Conservation (phyloP, 1,284 basidiomycete species). For the Microbotryum scabiosae region DNA sequence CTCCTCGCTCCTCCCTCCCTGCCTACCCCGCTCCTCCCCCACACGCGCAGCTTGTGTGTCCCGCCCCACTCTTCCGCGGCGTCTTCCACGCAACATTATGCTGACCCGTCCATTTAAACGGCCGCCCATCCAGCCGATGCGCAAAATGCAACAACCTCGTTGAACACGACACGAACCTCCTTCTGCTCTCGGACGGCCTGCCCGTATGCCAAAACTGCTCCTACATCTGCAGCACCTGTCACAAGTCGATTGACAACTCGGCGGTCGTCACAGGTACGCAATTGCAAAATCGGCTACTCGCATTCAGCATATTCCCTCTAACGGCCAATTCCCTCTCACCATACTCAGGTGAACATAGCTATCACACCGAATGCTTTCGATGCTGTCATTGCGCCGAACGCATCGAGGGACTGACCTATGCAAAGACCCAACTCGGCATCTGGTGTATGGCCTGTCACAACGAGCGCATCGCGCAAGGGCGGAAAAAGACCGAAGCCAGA, state of each 20-base stretch:
- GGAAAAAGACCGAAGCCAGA: conserved; percentile 74
- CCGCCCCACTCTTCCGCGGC: neutral
- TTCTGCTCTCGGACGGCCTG: conserved; percentile 89
- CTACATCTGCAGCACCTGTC: conserved; percentile 88
- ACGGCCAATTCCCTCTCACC: neutral
- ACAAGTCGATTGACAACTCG: conserved; percentile 84
- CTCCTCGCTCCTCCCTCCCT: neutral
- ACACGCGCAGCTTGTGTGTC: conserved; percentile 5
- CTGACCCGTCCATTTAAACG: neutral
- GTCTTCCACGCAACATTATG: neutral
- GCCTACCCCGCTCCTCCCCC: neutral
- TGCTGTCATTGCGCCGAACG: conserved; percentile 88
- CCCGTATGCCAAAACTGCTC: conserved; percentile 96
- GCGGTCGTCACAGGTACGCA: conserved; percentile 75
- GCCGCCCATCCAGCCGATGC: conserved; percentile 37
- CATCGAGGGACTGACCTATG: conserved; percentile 96
- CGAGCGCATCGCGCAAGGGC: conserved; percentile 83
- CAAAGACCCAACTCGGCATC: conserved; percentile 95
- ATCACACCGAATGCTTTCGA: conserved; percentile 97
- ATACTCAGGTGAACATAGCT: conserved; percentile 75
- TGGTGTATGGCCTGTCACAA: conserved; percentile 89
- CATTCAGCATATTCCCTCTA: neutral
- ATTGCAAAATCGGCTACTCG: neutral
- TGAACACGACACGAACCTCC: conserved; percentile 81
- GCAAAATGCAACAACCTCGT: conserved; percentile 49